These are phyloP conservation scores for Fusarium sp. DNA, from an alignment of 2,329 filamentous ascomycete species.

Conservation along the genomic window DNA sequence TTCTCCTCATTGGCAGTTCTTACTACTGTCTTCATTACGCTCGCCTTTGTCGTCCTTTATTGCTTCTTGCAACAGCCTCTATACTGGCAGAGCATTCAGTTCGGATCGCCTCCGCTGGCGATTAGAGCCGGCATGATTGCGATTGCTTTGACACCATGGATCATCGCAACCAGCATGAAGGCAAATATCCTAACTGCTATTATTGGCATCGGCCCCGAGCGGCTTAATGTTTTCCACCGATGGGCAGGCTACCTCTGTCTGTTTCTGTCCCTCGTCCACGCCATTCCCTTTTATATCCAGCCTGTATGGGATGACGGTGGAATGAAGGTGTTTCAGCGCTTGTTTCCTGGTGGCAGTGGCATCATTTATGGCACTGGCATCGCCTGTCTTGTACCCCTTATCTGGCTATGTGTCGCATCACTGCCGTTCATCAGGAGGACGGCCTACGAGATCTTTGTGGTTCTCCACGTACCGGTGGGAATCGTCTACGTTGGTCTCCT, in stretches of 20 bases:
- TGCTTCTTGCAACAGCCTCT: constrained; percentile 88
- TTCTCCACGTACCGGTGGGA: constrained; percentile 83
- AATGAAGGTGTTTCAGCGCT: constrained; percentile 72
- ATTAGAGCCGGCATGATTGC: constrained; percentile 91
- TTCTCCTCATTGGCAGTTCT: constrained; percentile 84
- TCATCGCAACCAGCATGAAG: constrained; percentile 89
- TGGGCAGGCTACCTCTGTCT: constrained; percentile 91
- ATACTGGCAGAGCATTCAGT: constrained; percentile 87
- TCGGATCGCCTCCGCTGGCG: constrained; percentile 87
- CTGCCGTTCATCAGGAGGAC: constrained; percentile 78
- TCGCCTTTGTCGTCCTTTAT: constrained; percentile 80
- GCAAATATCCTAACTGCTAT: constrained; percentile 85
- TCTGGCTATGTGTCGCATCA: constrained; percentile 86
- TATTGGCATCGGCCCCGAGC: constrained; percentile 90
- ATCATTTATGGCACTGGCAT: constrained; percentile 87
- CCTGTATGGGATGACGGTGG: constrained; percentile 86
- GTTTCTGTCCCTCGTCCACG: constrained; percentile 84
- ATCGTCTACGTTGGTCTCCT: constrained; percentile 83
- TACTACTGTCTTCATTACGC: constrained; percentile 71
- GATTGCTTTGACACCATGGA: constrained; percentile 92
- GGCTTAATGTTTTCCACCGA: constrained; percentile 90
- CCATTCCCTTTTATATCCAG: constrained; percentile 88
- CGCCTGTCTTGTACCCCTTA: constrained; percentile 81
- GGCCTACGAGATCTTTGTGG: constrained; percentile 87
- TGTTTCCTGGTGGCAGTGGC: constrained; percentile 72